Percentiles rank a stretch among this genome's conserved stretches.
Evolutionary conservation across 345 rosid genomes (phyloP).

Genomic region (Pugionium cornutum): DNA sequence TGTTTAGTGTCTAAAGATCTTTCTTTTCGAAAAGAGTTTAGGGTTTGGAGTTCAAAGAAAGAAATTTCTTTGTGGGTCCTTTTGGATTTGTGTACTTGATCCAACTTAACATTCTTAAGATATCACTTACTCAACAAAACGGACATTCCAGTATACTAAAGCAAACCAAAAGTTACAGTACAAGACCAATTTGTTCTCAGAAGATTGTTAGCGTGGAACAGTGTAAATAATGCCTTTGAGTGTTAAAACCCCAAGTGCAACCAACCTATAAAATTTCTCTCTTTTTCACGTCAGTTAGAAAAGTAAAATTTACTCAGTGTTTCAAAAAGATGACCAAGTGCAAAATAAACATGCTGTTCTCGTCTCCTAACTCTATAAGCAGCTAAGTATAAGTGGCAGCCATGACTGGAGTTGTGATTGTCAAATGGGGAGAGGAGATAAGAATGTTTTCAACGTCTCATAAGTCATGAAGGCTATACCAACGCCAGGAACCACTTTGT

Average conservation of each 20-base stretch:
- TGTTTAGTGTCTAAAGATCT: background rate
- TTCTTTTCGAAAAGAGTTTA: background rate
- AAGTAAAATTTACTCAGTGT: constrained; percentile 48
- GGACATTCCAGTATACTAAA: background rate
- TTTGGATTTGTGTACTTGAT: constrained; percentile 24
- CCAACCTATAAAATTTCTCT: constrained; percentile 40
- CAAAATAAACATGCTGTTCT: constrained; percentile 10
- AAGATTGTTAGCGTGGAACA: background rate
- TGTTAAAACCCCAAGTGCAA: constrained; percentile 10
- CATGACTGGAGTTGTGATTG: no score
- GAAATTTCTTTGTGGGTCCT: background rate
- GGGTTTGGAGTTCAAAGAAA: constrained; percentile 11
- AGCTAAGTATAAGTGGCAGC: constrained; percentile 5
- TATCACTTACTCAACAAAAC: background rate
- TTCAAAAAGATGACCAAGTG: background rate
- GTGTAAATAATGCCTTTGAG: constrained; percentile 14
- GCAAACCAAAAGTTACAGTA: background rate
- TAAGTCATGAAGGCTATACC: constrained; percentile 93
- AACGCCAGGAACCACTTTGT: constrained; percentile 91
- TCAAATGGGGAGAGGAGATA: constrained; percentile 35
- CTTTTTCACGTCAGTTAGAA: constrained; percentile 41
- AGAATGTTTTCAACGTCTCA: constrained; percentile 63
- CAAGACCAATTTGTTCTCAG: no score
- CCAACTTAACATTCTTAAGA: background rate
- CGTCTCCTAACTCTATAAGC: constrained; percentile 15